phyloP scores from a whole-genome alignment of 73 alveolate genomes.

The Tetrahymena elliotti region DNA sequence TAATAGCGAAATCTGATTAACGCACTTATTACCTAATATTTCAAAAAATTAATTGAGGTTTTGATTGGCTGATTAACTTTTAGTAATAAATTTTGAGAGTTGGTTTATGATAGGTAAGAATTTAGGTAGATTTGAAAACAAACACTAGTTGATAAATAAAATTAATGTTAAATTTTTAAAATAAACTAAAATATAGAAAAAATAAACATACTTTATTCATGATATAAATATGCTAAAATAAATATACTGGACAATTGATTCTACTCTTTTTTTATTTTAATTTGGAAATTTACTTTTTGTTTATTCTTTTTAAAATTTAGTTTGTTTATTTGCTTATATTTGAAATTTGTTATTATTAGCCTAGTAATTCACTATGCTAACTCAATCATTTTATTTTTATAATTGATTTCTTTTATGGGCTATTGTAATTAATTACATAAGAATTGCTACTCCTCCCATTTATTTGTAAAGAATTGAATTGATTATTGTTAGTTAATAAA shows the following conservation, averaged over 20 bases:
- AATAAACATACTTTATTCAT: too few species aligned
- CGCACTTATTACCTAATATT: neutral
- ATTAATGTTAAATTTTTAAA: neutral
- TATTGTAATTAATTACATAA: neutral
- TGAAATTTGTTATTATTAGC: too few species aligned
- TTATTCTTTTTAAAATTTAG: too few species aligned
- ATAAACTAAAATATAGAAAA: too few species aligned
- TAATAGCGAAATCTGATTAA: neutral
- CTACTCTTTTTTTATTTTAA: too few species aligned
- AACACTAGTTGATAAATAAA: too few species aligned
- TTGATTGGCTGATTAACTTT: neutral
- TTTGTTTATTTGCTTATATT: neutral
- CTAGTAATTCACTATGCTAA: too few species aligned
- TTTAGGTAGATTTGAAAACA: neutral
- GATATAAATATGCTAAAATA: neutral
- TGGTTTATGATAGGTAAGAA: neutral
- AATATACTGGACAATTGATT: neutral
- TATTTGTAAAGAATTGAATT: neutral
- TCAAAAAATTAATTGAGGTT: neutral
- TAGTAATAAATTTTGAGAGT: too few species aligned
- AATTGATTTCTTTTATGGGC: neutral
- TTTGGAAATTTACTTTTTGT: too few species aligned
- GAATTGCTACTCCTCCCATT: neutral
- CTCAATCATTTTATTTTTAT: neutral
- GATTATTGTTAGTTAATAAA: too few species aligned